These are phyloP conservation scores for Sporothrix phasma DNA, from an alignment of 2,329 filamentous ascomycete species.

Conservation along the genomic window DNA sequence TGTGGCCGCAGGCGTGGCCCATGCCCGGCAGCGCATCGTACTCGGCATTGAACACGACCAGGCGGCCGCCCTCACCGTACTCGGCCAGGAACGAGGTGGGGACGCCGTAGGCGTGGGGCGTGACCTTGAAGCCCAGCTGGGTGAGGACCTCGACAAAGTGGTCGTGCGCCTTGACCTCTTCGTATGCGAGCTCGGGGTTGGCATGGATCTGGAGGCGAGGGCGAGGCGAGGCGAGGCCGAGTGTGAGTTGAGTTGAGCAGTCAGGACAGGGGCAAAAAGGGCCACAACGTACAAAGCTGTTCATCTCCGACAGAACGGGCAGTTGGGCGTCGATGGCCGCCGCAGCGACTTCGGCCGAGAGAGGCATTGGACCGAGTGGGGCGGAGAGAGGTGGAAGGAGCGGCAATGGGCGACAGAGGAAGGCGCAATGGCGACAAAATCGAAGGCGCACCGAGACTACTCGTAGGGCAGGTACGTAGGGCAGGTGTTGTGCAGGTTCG, in stretches of 20 bases:
- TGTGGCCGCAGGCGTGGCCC: slow-evolving; percentile 35
- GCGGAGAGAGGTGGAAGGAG: background rate
- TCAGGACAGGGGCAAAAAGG: no score
- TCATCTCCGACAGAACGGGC: slow-evolving; percentile 5
- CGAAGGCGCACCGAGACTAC: no score
- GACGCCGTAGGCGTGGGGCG: slow-evolving; percentile 39
- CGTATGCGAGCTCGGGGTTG: slow-evolving; percentile 40
- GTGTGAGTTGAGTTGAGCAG: no score
- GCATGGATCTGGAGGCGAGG: slow-evolving; percentile 26
- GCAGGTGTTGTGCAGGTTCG: no score
- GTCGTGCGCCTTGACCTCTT: slow-evolving; percentile 42
- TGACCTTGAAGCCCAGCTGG: slow-evolving; percentile 34
- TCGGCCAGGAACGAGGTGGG: slow-evolving; percentile 39
- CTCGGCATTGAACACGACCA: slow-evolving; percentile 22
- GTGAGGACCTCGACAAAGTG: slow-evolving; percentile 36
- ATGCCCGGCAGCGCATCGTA: slow-evolving; percentile 27
- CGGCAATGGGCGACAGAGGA: background rate
- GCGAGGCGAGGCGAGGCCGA: no score
- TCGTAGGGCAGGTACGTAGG: no score
- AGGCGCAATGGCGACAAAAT: background rate
- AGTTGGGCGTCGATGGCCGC: slow-evolving; percentile 10
- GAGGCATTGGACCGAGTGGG: background rate
- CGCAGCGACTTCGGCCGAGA: background rate
- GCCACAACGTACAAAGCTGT: background rate
- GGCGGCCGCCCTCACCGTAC: slow-evolving; percentile 16